Percentiles rank a stretch among this genome's conserved stretches.
These are phyloP conservation scores for Colletotrichum trifolii DNA, from an alignment of 2,329 filamentous ascomycete species.

Conservation along the genomic window DNA sequence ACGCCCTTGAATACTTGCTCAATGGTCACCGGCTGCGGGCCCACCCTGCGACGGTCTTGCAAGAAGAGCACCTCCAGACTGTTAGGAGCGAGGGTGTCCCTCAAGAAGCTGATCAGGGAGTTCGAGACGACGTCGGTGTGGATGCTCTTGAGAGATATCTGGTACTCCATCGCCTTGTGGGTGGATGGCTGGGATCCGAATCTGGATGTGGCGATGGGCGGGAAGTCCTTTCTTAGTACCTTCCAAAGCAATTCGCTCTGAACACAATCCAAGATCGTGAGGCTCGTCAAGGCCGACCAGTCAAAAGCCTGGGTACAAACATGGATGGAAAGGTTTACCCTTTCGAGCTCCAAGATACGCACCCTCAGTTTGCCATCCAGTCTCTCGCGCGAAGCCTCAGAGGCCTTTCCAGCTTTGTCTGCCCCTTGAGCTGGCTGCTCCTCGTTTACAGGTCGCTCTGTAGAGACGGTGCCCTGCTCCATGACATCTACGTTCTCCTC, in stretches of 20 bases:
- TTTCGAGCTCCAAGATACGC: slow-evolving; percentile 80
- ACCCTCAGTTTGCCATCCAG: slow-evolving; percentile 71
- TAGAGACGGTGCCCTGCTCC: neutral
- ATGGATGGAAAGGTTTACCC: slow-evolving; percentile 77
- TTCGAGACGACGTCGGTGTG: slow-evolving; percentile 80
- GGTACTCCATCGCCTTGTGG: slow-evolving; percentile 61
- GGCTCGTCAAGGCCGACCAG: slow-evolving; percentile 76
- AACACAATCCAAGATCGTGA: slow-evolving; percentile 80
- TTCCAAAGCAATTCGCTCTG: slow-evolving; percentile 82
- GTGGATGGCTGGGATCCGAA: slow-evolving; percentile 26
- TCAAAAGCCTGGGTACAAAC: slow-evolving; percentile 79
- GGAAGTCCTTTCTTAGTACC: slow-evolving; percentile 72
- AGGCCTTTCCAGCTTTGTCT: slow-evolving; percentile 4
- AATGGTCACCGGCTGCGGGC: slow-evolving; percentile 66
- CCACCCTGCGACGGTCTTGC: slow-evolving; percentile 70
- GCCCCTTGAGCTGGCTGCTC: neutral
- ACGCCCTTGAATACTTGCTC: slow-evolving; percentile 78
- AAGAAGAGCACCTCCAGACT: slow-evolving; percentile 83
- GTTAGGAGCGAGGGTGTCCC: slow-evolving; percentile 81
- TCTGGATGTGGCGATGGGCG: slow-evolving; percentile 51
- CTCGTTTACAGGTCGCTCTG: too few relatives aligned
- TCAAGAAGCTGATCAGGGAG: slow-evolving; percentile 78
- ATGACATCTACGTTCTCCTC: neutral
- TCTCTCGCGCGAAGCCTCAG: slow-evolving; percentile 46
- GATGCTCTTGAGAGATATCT: slow-evolving; percentile 76